These are phyloP conservation scores for Crataegus laevigata DNA, from an alignment of 306 rosid species.

Conservation along the genomic window DNA sequence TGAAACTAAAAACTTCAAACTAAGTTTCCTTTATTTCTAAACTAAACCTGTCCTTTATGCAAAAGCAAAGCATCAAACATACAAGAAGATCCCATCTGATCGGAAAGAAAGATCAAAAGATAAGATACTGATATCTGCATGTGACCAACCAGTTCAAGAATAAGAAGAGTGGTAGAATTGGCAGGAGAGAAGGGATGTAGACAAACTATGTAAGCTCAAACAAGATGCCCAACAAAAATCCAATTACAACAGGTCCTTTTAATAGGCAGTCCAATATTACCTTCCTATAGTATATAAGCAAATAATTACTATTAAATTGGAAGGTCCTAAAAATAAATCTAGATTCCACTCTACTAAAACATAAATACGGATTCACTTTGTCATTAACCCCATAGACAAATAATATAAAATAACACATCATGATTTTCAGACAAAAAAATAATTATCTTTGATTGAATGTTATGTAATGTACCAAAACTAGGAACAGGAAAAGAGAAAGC, in stretches of 20 bases:
- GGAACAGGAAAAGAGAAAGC: background rate
- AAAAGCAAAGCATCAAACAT: background rate
- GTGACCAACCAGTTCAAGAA: background rate
- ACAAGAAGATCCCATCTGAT: background rate
- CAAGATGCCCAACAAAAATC: background rate
- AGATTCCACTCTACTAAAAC: background rate
- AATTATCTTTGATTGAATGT: background rate
- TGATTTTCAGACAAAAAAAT: background rate
- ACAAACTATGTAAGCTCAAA: background rate
- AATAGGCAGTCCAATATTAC: background rate
- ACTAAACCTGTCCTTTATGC: background rate
- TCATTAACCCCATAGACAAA: background rate
- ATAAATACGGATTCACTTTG: background rate
- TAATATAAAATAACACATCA: background rate
- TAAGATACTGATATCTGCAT: background rate
- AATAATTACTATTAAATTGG: background rate
- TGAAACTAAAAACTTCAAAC: background rate
- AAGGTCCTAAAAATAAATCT: background rate
- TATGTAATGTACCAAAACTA: background rate
- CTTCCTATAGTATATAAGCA: background rate
- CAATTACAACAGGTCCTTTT: background rate
- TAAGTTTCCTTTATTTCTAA: background rate
- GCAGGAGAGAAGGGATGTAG: background rate
- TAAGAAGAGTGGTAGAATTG: background rate
- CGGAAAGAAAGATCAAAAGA: background rate